phyloP scores from a whole-genome alignment of 768 basidiomycete genomes.

The Asterophora parasitica region DNA sequence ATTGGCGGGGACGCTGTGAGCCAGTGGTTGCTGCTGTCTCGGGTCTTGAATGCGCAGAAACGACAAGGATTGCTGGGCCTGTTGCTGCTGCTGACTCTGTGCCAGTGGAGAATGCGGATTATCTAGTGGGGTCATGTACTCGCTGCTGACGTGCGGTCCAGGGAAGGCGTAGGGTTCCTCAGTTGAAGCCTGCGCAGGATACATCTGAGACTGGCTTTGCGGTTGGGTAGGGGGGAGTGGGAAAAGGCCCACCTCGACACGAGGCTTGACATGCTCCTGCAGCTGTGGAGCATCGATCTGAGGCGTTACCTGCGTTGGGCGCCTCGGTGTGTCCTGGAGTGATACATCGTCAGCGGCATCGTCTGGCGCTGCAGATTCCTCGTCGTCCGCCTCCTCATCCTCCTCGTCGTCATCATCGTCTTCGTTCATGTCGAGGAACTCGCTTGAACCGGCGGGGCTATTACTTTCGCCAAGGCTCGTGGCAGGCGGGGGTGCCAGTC shows the following conservation, averaged over 20 bases:
- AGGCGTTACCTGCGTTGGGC: constrained; percentile 8
- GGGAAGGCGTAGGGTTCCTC: constrained; percentile 9
- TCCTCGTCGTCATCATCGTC: constrained; percentile 38
- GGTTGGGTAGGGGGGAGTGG: constrained; percentile 34
- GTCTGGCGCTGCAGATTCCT: constrained; percentile 18
- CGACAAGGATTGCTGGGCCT: constrained; percentile 19
- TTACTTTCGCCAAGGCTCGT: constrained; percentile 6
- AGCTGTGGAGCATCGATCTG: constrained; percentile 4
- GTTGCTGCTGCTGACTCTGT: constrained; percentile 11
- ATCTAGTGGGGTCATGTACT: constrained; percentile 14
- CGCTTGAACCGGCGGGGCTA: constrained; percentile 25
- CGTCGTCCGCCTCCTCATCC: constrained; percentile 24
- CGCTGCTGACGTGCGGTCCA: constrained; percentile 4
- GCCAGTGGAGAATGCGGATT: constrained; percentile 18
- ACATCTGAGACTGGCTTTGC: constrained; percentile 21
- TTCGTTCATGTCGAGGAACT: constrained; percentile 68
- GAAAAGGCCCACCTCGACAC: constrained; percentile 46
- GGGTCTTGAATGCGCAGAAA: constrained; percentile 11
- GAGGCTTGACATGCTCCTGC: constrained; percentile 25
- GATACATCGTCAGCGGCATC: constrained; percentile 21
- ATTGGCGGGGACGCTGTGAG: constrained; percentile 32
- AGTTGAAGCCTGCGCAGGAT: constrained; percentile 17
- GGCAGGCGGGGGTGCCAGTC: constrained; percentile 3
- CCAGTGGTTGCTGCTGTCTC: constrained; percentile 15
- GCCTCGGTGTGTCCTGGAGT: constrained; percentile 8